phyloP scores from a whole-genome alignment of 1,284 basidiomycete genomes.

The Cryptococcus sp. region DNA sequence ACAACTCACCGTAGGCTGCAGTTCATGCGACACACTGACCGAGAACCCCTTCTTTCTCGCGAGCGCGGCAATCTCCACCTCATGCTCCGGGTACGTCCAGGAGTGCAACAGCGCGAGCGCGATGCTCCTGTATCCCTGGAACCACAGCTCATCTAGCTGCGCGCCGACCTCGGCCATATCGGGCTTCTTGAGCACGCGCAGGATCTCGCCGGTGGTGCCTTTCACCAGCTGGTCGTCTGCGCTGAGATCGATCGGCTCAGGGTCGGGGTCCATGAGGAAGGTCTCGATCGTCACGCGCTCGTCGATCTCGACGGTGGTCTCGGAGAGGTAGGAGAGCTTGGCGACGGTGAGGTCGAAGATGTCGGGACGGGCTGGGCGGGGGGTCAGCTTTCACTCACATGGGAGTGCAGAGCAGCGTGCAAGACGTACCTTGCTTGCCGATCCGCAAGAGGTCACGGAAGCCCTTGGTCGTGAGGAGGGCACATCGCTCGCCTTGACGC shows the following conservation, averaged over 20 bases:
- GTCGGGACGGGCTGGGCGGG: constrained; percentile 32
- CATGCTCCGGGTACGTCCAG: constrained; percentile 17
- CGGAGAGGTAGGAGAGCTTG: constrained; percentile 41
- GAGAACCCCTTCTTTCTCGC: constrained; percentile 20
- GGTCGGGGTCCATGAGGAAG: constrained; percentile 20
- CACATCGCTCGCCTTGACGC: constrained; percentile 38
- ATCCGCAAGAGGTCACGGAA: constrained; percentile 49
- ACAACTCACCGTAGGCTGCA: constrained; percentile 37
- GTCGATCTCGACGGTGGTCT: constrained; percentile 20
- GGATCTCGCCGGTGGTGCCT: constrained; percentile 66
- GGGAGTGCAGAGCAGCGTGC: no score
- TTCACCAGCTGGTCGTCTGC: constrained; percentile 47
- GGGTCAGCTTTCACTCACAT: no score
- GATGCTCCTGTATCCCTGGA: constrained; percentile 31
- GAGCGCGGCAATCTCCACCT: constrained; percentile 20
- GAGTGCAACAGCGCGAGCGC: constrained; percentile 33
- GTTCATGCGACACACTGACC: constrained; percentile 28
- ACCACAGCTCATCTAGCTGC: constrained; percentile 31
- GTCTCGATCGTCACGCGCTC: constrained; percentile 30
- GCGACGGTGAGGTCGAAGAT: constrained; percentile 49
- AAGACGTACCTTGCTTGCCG: constrained; percentile 37
- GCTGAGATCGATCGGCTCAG: constrained; percentile 11
- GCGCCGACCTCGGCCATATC: constrained; percentile 23
- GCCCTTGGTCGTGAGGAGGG: constrained; percentile 46
- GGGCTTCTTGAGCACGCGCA: constrained; percentile 71